Percentiles rank a stretch among this genome's conserved stretches.
Conservation (phyloP, 164 flowering plant genomes). For the Vitis vinifera region DNA sequence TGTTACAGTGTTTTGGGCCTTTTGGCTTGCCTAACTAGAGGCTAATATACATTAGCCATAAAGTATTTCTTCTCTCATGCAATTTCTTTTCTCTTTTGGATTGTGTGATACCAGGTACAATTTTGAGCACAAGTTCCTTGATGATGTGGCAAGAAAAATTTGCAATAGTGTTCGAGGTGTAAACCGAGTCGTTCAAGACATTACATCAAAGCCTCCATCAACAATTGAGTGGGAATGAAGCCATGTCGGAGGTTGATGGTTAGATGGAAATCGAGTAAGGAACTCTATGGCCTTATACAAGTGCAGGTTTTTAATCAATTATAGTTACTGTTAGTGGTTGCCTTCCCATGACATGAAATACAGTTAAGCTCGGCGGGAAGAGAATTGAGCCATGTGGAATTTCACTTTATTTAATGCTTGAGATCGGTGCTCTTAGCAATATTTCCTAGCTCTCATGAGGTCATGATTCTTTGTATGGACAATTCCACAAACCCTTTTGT, state of each 20-base stretch:
- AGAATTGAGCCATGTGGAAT: neutral
- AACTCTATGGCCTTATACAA: neutral
- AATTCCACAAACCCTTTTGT: neutral
- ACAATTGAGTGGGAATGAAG: conserved; percentile 89
- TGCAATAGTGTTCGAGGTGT: conserved; percentile 89
- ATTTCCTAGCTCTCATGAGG: conserved; percentile 5
- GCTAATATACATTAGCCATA: neutral
- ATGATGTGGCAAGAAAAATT: conserved; percentile 74
- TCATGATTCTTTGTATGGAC: conserved; percentile 9
- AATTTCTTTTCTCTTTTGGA: neutral
- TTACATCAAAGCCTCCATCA: conserved; percentile 96
- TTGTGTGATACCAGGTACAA: conserved; percentile 55
- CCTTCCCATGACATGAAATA: neutral
- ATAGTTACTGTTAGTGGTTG: neutral
- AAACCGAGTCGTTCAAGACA: conserved; percentile 84
- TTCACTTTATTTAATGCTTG: neutral
- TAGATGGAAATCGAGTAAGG: neutral
- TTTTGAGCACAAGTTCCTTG: conserved; percentile 86
- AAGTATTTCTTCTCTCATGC: neutral
- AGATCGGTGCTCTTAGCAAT: neutral
- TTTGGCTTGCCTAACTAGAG: too few species aligned
- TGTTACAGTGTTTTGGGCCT: neutral
- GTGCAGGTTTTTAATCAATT: neutral
- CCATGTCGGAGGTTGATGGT: neutral
- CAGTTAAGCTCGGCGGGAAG: conserved; percentile 1